Evolutionary conservation across 352 stramenopile species (phyloP), one percentile per base, ranked within the genome.

Genomic region (Phytopythium kandeliae): DNA sequence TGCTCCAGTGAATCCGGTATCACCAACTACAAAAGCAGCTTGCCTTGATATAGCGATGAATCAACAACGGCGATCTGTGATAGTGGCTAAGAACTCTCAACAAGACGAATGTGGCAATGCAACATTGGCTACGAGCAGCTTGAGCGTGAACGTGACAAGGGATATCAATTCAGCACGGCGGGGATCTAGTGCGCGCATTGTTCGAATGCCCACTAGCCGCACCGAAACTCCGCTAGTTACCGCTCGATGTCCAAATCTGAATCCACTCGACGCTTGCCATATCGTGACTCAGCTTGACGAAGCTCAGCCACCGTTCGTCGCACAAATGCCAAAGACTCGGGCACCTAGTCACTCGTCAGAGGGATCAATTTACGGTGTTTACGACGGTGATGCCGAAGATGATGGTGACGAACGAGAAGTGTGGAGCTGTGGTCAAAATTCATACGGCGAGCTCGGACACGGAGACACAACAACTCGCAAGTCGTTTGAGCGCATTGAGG

Each of bases 361-460:
- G 9, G 28, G 17, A 3, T 30, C 33, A 3, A 24, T 5, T 10
- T 33, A 5, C 15, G 26, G 19, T 44, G n/a, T 6, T 15, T 34
- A 25, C 10, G 47, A 35, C 12, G 31, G 1, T 12, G 24, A 53
- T 42, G 19, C 21, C 1, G 24, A 13, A 9, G 64, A 75, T 11
- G 63, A 74, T 8, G 63, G 66, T 7, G 81, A 91, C 24, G 75
- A 93, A 22, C 73, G 69, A 16, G 85, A 97, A 68, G 89, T 97
- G 3, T 98, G 91, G 90, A 96, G 84, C 38, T 97, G 90, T 64
- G 92, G 92, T 2, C 92, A 98, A 58, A 98, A 98, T 46, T 96
- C 86, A 19, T 98, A 98, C 51, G 92, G 92, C 19, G 92, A 97
- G 50, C 73, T 98, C 12, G 91, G 82, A 4, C 86, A 96, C 53